phyloP scores from a whole-genome alignment of 139 green algal species.

The Trebouxia sp. region DNA sequence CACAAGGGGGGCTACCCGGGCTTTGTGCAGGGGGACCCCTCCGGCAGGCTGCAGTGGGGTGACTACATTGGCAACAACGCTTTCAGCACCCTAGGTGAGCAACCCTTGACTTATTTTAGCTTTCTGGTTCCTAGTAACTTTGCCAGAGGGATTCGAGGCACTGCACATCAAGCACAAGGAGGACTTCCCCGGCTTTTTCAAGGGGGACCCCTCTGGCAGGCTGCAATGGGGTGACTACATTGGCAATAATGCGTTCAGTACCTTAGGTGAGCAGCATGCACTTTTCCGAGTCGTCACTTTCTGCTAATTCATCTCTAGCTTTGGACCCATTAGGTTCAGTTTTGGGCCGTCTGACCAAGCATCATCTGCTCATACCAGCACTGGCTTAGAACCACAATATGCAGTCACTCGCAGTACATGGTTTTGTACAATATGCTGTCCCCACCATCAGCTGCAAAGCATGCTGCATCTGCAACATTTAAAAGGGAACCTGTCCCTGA shows the following conservation, averaged over 20 bases:
- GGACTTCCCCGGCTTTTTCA: constrained; percentile 16
- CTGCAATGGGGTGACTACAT: constrained; percentile 27
- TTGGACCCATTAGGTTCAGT: no score
- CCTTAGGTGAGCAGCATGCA: constrained; percentile 17
- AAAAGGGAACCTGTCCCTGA: no score
- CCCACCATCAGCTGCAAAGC: no score
- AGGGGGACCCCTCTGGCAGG: background rate
- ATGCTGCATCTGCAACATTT: no score
- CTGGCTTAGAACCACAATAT: no score
- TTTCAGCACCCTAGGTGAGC: constrained; percentile 29
- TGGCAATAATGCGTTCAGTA: constrained; percentile 29
- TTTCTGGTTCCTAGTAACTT: background rate
- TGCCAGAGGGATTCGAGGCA: background rate
- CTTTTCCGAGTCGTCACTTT: no score
- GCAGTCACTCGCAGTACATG: no score
- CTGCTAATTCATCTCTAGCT: no score
- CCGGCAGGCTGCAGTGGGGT: constrained; percentile 7
- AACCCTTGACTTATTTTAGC: background rate
- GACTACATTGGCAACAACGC: constrained; percentile 32
- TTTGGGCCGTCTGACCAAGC: no score
- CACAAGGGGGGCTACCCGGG: constrained; percentile 25
- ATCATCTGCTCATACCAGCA: no score
- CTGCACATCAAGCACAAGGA: constrained; percentile 12
- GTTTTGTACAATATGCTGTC: no score
- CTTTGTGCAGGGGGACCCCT: background rate